Evolutionary conservation across 2,329 filamentous ascomycete species (phyloP).

Genomic region (Sphaerulina populicola): DNA sequence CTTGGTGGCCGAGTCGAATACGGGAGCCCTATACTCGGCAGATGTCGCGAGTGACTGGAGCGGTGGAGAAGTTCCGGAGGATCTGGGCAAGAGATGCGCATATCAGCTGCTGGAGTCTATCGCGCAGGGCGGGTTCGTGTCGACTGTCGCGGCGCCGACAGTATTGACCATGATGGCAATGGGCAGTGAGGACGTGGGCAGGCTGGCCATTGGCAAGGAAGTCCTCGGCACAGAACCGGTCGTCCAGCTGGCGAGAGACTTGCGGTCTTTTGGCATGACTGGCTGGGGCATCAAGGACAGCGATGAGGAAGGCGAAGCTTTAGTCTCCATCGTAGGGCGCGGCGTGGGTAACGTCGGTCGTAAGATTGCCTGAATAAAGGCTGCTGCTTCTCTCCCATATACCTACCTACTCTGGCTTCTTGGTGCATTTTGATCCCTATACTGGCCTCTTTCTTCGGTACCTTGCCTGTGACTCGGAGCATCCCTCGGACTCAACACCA

Average conservation of each 20-base stretch:
- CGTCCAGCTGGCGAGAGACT: slow-evolving; percentile 71
- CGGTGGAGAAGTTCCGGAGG: slow-evolving; percentile 79
- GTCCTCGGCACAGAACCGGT: slow-evolving; percentile 74
- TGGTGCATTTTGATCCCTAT: no score
- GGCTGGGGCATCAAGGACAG: slow-evolving; percentile 79
- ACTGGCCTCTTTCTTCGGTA: no score
- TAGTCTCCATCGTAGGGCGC: slow-evolving; percentile 83
- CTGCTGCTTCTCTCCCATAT: background rate
- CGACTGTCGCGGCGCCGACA: slow-evolving; percentile 60
- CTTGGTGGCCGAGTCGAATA: slow-evolving; percentile 84
- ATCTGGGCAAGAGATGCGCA: slow-evolving; percentile 79
- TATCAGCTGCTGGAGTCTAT: slow-evolving; percentile 82
- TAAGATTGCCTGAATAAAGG: slow-evolving; percentile 56
- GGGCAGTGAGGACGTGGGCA: slow-evolving; percentile 91
- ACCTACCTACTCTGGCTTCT: background rate
- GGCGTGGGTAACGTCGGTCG: slow-evolving; percentile 92
- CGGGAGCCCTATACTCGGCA: slow-evolving; percentile 77
- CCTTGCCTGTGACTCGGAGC: no score
- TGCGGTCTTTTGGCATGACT: slow-evolving; percentile 79
- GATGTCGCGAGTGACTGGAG: slow-evolving; percentile 66
- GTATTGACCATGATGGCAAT: slow-evolving; percentile 91
- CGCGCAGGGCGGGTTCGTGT: slow-evolving; percentile 72
- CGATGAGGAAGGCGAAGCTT: slow-evolving; percentile 58
- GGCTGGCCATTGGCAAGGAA: slow-evolving; percentile 70
- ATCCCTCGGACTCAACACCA: no score